Evolutionary conservation across 768 basidiomycete species (phyloP), one percentile per base, ranked within the genome.

Genomic region (Mycena belliarum): DNA sequence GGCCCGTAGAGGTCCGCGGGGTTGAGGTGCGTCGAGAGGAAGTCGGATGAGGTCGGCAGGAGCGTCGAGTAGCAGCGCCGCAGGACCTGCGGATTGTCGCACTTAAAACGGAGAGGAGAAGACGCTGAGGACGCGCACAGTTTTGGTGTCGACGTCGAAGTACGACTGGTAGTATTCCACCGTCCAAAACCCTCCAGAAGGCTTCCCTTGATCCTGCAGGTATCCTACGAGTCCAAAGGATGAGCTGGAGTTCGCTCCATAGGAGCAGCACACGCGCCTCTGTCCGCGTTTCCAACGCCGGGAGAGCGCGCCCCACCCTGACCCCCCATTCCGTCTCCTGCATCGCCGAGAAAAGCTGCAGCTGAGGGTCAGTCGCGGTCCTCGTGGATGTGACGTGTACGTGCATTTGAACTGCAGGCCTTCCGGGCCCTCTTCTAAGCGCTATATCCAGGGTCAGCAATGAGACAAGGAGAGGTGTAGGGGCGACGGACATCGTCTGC

Each of bases 71-170:
- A 88, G 66, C 91, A 93, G 58, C 92, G 83, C 63, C 79, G 77
- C 33, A 93, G 72, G 16, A 91, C 88, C 86, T 87, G 64, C 16
- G 12, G 29, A 32, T 32, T 32, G 0, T 24, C 6, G 14, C 0
- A 26, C 5, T 6, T n/a, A 9, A 35, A 50, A n/a, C 40, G 9
- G 29, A 21, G 54, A 46, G 58, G 55, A 41, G 37, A 37, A n/a
- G 49, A 23, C 2, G 23, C 4, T 20, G 21, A 33, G 32, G 28
- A 32, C 14, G 57, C 75, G 28, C 48, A 87, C 89, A 6, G 83
- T 90, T 60, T 82, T 80, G 0, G 92, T 93, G 73, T 95, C 93
- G 32, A 95, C 82, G 60, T 95, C 93, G 64, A 95, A 95, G 72
- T 91, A 93, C 3, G 83, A 79, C 67, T 93, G 91, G 68, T 95